Conservation (phyloP, 768 basidiomycete genomes). For the Calocybe gangraenosa region DNA sequence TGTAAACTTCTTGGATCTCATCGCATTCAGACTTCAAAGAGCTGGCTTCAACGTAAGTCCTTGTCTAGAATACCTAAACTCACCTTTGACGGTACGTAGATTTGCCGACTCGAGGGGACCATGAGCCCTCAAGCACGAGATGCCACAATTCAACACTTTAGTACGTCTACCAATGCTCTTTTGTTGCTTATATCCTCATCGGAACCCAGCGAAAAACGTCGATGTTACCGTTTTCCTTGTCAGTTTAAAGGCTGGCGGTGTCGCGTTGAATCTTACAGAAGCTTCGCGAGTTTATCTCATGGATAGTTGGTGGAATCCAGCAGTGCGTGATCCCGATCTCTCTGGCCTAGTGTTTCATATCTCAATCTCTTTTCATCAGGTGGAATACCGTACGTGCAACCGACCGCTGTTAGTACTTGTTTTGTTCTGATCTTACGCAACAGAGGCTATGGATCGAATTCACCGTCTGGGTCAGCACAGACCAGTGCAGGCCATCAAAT, state of each 20-base stretch:
- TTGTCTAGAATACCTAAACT: not conserved
- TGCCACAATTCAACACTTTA: slow-evolving; percentile 92
- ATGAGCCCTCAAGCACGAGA: slow-evolving; percentile 97
- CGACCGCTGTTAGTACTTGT: not conserved
- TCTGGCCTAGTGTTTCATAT: slow-evolving; percentile 1
- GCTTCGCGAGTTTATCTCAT: slow-evolving; percentile 94
- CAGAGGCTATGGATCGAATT: slow-evolving; percentile 97
- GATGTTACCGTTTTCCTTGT: slow-evolving; percentile 98
- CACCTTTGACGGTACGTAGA: slow-evolving; percentile 33
- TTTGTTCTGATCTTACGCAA: not conserved
- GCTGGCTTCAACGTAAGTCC: slow-evolving; percentile 81
- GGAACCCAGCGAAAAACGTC: slow-evolving; percentile 75
- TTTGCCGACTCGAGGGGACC: slow-evolving; percentile 92
- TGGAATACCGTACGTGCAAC: slow-evolving; percentile 63
- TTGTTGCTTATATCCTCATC: not conserved
- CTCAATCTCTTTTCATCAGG: slow-evolving; percentile 27
- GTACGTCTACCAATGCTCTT: slow-evolving; percentile 36
- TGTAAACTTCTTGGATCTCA: slow-evolving; percentile 88
- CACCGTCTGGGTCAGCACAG: slow-evolving; percentile 94
- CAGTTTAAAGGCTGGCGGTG: slow-evolving; percentile 93
- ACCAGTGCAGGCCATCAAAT: slow-evolving; percentile 89
- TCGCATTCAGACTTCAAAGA: slow-evolving; percentile 86
- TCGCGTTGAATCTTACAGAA: slow-evolving; percentile 85
- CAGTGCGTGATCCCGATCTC: slow-evolving; percentile 39
- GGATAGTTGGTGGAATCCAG: slow-evolving; percentile 99